Percentiles rank a stretch among this genome's conserved stretches.
phyloP scores from a whole-genome alignment of 441 rosid genomes.

The Caryocar brasiliense region DNA sequence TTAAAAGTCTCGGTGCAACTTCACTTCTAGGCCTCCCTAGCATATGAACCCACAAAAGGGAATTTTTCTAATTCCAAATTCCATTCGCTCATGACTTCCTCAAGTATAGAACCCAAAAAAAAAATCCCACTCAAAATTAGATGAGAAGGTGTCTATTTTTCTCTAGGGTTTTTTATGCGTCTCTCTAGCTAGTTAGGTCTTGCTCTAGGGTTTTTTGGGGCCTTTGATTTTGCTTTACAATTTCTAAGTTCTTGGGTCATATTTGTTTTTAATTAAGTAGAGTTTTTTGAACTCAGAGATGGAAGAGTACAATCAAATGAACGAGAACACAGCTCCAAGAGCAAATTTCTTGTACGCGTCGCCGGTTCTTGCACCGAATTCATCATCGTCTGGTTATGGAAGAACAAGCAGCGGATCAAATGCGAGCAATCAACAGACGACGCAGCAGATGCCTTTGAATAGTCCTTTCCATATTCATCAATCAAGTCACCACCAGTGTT shows the following conservation, averaged over 20 bases:
- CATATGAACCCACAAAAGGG: background rate
- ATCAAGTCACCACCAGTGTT: constrained; percentile 28
- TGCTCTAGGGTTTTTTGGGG: constrained; percentile 50
- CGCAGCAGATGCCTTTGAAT: constrained; percentile 33
- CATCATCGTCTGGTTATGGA: constrained; percentile 34
- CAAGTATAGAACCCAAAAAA: constrained; percentile 21
- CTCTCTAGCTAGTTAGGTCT: background rate
- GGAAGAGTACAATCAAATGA: constrained; percentile 71
- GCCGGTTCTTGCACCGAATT: constrained; percentile 45
- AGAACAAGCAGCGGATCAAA: constrained; percentile 38
- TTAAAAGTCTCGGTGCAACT: constrained; percentile 40
- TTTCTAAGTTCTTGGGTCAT: background rate
- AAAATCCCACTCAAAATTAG: background rate
- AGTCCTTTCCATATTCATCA: constrained; percentile 42
- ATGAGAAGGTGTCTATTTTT: constrained; percentile 8
- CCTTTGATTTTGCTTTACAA: background rate
- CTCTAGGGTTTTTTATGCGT: constrained; percentile 31
- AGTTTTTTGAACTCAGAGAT: too few relatives aligned
- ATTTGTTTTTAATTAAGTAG: constrained; percentile 13
- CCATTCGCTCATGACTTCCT: constrained; percentile 11
- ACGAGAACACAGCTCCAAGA: constrained; percentile 39
- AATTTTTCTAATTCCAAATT: constrained; percentile 10
- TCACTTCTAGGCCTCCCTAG: constrained; percentile 28
- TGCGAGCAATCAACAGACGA: constrained; percentile 25
- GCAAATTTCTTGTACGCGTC: constrained; percentile 68